Evolutionary conservation across 345 rosid genomes (phyloP), one percentile per base, ranked within the genome.

Genomic region (Raphanus sativus): DNA sequence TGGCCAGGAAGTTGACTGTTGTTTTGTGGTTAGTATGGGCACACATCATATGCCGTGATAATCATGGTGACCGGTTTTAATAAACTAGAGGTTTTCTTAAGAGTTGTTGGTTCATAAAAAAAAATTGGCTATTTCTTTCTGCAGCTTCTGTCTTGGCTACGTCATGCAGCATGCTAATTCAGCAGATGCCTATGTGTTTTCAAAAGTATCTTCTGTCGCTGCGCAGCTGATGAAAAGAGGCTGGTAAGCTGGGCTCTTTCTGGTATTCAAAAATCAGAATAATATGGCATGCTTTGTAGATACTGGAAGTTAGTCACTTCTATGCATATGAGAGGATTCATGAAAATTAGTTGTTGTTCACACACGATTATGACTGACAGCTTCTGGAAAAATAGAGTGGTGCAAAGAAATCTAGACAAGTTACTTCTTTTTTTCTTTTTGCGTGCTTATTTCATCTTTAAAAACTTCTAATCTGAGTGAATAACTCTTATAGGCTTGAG

Each of bases 191-290:
- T 95, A 92, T 84, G 98, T 95, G 67, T 93, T 80, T 76, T 90
- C 87, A 70, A 95, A 95, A 82, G 87, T 92, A 65, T 92, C 97
- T 80, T 95, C 98, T 32, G 99, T 95, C 78, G 97, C 98, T 65
- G 96, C 96, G 69, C 98, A 95, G 65, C 80, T 95, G 86, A 82
- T 95, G 85, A 95, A 95, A 87, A 89, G 99, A 78, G 99, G 99
- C 81, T 95, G 99, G 99, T 94, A 83, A 85, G 89, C 81, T 65
- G 66, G 9, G 52, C 36, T 80, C 32, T 66, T 69, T 70, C 64
- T 62, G 54, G 24, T 58, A 55, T 33, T 70, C 8, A 6, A 13
- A 75, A 4, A 33, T 70, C 8, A 4, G 17, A 75, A 4, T 48
- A 21, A 63, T 61, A 11, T 34, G 21, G 28, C 74, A 73, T 72